A percentile compares a stretch with the other conserved stretches of the same genome.
These are phyloP conservation scores for Trichomonascaceae sp. DNA, from an alignment of 1,139 yeast species.

Conservation along the genomic window DNA sequence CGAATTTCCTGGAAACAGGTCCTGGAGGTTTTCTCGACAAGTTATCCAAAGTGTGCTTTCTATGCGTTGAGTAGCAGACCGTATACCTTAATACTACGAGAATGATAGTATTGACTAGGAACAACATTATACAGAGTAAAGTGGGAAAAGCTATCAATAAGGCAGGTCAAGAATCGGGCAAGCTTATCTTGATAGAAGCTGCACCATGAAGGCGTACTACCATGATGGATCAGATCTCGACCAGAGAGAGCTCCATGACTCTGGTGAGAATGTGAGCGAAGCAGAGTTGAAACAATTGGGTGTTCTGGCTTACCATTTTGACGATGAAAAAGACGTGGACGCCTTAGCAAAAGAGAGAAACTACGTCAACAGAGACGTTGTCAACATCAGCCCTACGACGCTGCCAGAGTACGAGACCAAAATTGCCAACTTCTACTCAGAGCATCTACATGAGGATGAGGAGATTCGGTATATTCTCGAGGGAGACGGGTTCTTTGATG, in stretches of 20 bases:
- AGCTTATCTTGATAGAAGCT: too few relatives aligned
- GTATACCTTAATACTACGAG: too few relatives aligned
- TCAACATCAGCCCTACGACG: constrained; percentile 45
- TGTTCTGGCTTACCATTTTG: constrained; percentile 49
- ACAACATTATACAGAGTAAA: too few relatives aligned
- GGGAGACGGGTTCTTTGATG: constrained; percentile 90
- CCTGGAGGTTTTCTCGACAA: too few relatives aligned
- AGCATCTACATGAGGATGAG: constrained; percentile 94
- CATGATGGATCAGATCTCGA: constrained; percentile 58
- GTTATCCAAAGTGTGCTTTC: too few relatives aligned
- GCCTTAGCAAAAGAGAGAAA: constrained; percentile 51
- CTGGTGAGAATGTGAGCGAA: constrained; percentile 43
- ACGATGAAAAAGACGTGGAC: constrained; percentile 46
- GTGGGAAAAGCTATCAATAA: too few relatives aligned
- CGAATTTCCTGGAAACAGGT: too few relatives aligned
- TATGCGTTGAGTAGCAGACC: too few relatives aligned
- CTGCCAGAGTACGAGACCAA: constrained; percentile 54
- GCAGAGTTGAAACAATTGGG: constrained; percentile 49
- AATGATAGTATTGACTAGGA: too few relatives aligned
- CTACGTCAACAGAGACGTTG: constrained; percentile 70
- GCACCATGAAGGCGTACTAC: constrained; percentile 51
- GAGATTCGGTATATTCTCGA: constrained; percentile 84
- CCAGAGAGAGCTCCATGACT: constrained; percentile 58
- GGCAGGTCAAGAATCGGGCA: too few relatives aligned
- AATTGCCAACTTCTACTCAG: constrained; percentile 60